Percentiles rank a stretch among this genome's conserved stretches.
Evolutionary conservation across 140 eudicot genomes (phyloP).

Genomic region (Oenanthe javanica): DNA sequence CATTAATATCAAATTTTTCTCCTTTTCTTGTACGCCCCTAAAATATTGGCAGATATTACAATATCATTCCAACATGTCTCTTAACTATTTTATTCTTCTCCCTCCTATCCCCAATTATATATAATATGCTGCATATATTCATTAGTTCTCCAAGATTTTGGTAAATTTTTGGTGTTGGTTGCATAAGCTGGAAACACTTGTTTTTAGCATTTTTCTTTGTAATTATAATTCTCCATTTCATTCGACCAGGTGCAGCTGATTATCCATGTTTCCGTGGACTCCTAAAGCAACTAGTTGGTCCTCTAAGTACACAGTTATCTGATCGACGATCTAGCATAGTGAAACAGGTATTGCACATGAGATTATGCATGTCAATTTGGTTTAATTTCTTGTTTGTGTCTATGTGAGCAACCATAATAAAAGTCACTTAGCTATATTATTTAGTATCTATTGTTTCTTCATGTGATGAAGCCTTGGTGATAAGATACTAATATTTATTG

Average conservation of each 20-base stretch:
- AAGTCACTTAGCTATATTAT: neutral
- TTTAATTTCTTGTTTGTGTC: neutral
- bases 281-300: constrained; percentile 85
- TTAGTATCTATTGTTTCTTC: neutral
- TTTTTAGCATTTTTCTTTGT: neutral
- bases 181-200: neutral
- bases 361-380: neutral
- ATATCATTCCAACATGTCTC: neutral
- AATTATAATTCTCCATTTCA: constrained; percentile 8
- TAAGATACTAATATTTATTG: neutral
- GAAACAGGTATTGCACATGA: constrained; percentile 60
- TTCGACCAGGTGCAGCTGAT: constrained; percentile 69
- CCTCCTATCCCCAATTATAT: neutral
- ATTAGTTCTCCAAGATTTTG: neutral
- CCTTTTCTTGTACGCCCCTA: no score
- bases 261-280: constrained; percentile 88
- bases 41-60: neutral
- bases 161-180: neutral
- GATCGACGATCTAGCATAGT: constrained; percentile 97
- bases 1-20: neutral
- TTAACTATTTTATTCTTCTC: neutral
- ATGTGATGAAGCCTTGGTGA: neutral
- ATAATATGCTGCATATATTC: neutral
- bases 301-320: constrained; percentile 79
- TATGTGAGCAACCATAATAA: neutral